phyloP scores from a whole-genome alignment of 2,329 filamentous ascomycete genomes.

The Aspergillus cejpii region DNA sequence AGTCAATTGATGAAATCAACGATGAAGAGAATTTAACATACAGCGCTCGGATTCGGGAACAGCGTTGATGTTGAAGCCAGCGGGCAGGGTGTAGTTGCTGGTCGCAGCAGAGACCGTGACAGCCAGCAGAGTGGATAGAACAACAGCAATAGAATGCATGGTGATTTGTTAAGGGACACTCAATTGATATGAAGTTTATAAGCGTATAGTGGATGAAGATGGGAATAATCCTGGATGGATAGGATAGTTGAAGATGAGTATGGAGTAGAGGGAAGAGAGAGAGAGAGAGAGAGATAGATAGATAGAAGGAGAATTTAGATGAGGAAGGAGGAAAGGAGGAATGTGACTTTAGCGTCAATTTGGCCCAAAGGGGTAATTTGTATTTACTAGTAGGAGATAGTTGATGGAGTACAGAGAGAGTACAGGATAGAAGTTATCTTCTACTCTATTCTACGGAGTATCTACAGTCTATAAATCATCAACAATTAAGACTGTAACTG shows the following conservation, averaged over 20 bases:
- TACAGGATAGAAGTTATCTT: too few species aligned
- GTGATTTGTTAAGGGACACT: slow-evolving; percentile 14
- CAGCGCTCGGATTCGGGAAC: slow-evolving; percentile 35
- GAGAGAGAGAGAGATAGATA: slow-evolving; percentile 4
- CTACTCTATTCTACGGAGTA: background rate
- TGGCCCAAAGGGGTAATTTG: background rate
- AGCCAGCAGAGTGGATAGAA: slow-evolving; percentile 44
- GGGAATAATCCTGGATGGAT: background rate
- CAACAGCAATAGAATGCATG: slow-evolving; percentile 46
- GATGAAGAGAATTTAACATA: slow-evolving; percentile 14
- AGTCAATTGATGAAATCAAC: background rate
- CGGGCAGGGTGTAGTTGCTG: slow-evolving; percentile 39
- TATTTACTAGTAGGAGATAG: background rate
- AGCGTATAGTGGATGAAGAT: slow-evolving; percentile 2
- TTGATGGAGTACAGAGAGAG: background rate
- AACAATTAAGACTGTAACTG: too few species aligned
- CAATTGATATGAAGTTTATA: slow-evolving; percentile 1
- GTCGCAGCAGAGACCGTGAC: slow-evolving; percentile 41
- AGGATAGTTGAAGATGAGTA: background rate
- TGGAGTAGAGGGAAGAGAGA: background rate
- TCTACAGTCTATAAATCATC: too few species aligned
- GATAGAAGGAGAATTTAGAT: too few species aligned
- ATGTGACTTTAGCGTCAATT: slow-evolving; percentile 1
- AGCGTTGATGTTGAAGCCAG: slow-evolving; percentile 39
- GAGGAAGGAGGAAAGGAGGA: background rate